Base-by-base conservation (phyloP, 768 basidiomycete species). In the Scleroderma bovista region DNA sequence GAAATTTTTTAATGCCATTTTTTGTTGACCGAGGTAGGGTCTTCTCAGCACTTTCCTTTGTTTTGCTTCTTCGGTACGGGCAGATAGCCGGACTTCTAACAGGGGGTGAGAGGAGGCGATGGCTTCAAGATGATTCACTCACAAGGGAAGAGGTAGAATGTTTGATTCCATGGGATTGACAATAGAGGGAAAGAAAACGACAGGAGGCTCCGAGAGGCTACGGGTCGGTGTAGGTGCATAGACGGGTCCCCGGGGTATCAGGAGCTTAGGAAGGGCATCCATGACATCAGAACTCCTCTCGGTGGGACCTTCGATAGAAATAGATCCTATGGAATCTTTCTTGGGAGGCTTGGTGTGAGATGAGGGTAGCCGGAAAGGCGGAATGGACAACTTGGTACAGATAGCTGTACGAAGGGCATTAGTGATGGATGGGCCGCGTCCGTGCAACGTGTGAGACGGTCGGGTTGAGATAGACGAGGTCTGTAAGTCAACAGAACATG, bases 371-470 rank as follows among this genome's bases (percentile, higher is more conserved):
- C 53, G 57, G 0, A 59, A 42, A 32, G 57, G 48, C 44, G 59
- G 52, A 19, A 57, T 49, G 2, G 61, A 47, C 3, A 60, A 32
- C 33, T 48, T 55, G 10, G 60, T 41, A 45, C 23, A 49, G 50
- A 60, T 58, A 29, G 58, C 59, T 20, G 63, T 51, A 32, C 60
- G 58, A 46, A 66, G 51, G 6, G 57, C 61, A 11, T 59, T 51
- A 8, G 56, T 46, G 51, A 63, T 51, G 22, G 63, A 58, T 13
- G 55, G 51, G 31, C 48, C 58, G 44, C 26, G 32, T 39, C 52
- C 41, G 19, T 39, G 52, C 0, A 60, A 45, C 12, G 51, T 39
- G 31, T 48, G n/a, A 22, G 13, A 38, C 29, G 53, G 52, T 46
- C 36, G 48, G 44, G 51, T 22, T 50, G 58, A 41, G 48, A 49